phyloP scores from a whole-genome alignment of 768 basidiomycete species.

The Psilocybe subaeruginosa region DNA sequence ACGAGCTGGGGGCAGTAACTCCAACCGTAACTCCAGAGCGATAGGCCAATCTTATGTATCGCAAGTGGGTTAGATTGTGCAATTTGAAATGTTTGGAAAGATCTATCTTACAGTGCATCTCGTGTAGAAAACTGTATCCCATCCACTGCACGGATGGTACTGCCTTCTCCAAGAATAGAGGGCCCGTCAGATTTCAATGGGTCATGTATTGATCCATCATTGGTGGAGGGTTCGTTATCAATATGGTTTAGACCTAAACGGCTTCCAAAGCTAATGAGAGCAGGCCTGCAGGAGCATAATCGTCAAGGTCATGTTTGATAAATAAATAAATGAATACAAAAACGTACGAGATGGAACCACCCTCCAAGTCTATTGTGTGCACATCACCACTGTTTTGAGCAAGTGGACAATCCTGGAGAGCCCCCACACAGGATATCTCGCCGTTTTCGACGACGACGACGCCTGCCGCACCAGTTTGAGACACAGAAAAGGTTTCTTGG shows the following conservation, averaged over 20 bases:
- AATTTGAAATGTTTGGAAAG: too few relatives aligned
- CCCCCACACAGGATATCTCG: conserved; percentile 54
- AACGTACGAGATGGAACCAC: conserved; percentile 66
- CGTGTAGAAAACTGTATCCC: conserved; percentile 72
- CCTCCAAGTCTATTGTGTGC: conserved; percentile 59
- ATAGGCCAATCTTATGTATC: conserved; percentile 57
- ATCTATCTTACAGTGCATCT: conserved; percentile 44
- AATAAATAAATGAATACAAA: conserved; percentile 23
- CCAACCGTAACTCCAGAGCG: conserved; percentile 65
- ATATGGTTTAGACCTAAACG: conserved; percentile 71
- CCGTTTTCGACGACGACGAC: conserved; percentile 60
- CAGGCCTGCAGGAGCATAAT: conserved; percentile 44
- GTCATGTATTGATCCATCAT: conserved; percentile 60
- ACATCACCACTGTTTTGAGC: conserved; percentile 15
- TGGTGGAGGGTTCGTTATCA: conserved; percentile 53
- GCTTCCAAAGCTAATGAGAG: conserved; percentile 65
- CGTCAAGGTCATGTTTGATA: not conserved
- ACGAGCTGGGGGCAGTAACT: conserved; percentile 55
- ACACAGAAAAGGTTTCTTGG: conserved; percentile 30
- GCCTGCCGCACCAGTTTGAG: conserved; percentile 20
- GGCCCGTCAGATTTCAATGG: conserved; percentile 44
- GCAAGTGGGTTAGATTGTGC: too few relatives aligned
- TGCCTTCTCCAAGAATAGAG: conserved; percentile 42
- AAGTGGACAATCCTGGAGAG: conserved; percentile 26
- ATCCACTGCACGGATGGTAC: conserved; percentile 62